These are phyloP conservation scores for Mucor indicus DNA, from an alignment of 371 early-diverging fungal species.

Conservation along the genomic window DNA sequence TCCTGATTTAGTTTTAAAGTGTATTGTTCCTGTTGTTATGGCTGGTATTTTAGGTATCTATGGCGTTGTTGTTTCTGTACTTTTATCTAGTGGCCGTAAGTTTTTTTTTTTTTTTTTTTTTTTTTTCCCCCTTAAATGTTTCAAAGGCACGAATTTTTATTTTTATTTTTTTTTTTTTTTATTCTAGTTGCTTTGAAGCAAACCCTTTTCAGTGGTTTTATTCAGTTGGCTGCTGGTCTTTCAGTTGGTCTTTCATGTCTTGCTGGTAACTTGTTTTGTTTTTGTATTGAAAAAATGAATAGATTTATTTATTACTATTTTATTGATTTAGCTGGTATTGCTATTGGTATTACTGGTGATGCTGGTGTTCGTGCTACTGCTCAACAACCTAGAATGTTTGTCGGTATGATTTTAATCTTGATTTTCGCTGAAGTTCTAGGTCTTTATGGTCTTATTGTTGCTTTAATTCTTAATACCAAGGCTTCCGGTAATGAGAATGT, in stretches of 20 bases:
- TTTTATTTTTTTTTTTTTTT: not conserved
- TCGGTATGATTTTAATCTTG: constrained; percentile 89
- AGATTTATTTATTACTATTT: not conserved
- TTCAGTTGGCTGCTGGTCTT: constrained; percentile 93
- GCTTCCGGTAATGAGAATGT: constrained; percentile 44
- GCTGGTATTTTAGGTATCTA: constrained; percentile 98
- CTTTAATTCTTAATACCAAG: constrained; percentile 94
- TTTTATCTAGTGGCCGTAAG: constrained; percentile 84
- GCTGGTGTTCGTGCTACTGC: constrained; percentile 90
- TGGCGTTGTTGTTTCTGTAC: constrained; percentile 91
- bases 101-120: too few relatives aligned
- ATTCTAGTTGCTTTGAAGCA: constrained; percentile 55
- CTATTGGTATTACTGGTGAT: constrained; percentile 97
- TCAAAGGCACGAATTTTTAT: too few relatives aligned
- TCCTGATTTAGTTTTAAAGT: constrained; percentile 93
- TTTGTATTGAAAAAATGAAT: not conserved
- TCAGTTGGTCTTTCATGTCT: constrained; percentile 91
- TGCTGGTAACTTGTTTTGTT: constrained; percentile 50
- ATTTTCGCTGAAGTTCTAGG: constrained; percentile 99
- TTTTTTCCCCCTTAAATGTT: not conserved
- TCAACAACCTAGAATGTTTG: constrained; percentile 93
- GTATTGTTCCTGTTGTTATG: constrained; percentile 95
- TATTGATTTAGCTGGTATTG: constrained; percentile 86
- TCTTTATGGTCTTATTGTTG: constrained; percentile 92
- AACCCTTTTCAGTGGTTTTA: constrained; percentile 72